Evolutionary conservation across 768 basidiomycete genomes (phyloP), one percentile per base, ranked within the genome.

Genomic region (Strobilomyces confusus): DNA sequence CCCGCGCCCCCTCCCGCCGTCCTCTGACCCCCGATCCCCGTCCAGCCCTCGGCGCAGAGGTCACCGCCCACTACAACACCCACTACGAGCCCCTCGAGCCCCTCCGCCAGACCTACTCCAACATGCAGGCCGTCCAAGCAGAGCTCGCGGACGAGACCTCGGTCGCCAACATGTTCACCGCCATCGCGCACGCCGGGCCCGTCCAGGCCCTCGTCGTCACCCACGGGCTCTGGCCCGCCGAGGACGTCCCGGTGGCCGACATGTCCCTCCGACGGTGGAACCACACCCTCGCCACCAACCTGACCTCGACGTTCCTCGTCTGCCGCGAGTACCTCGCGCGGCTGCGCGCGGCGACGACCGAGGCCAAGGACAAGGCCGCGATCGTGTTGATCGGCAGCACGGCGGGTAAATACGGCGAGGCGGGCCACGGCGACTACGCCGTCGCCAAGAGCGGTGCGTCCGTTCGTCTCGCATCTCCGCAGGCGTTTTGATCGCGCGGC

Each of bases 341-440:
- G 5, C 64, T 89, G 29, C 71, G 69, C 51, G 29, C 48, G 1
- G 76, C 71, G 14, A 60, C 64, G 0, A 66, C 71, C 15, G 71
- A 69, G n/a, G 56, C 69, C 20, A 84, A 80, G 63, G 77, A 77
- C 11, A 78, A 80, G 56, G 83, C 83, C 0, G 72, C 77, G 14
- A 77, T 91, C 29, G 72, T 89, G 3, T 67, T 89, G 36, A 77
- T 89, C 46, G 88, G 89, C 12, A 85, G 84, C 56, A 83, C 81
- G 0, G 78, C 87, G 3, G 88, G 88, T 2, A 86, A 85, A 69
- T 85, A 78, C 57, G 89, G 87, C 17, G 86, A 89, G 66, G 79
- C 79, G 0, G 79, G 78, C 4, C 80, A 87, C 63, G 80, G 79
- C 0, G 86, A 87, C 67, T 87, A 87, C 55, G 78, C 85, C 20